Evolutionary conservation across 306 rosid genomes (phyloP), one percentile per base, ranked within the genome.

Genomic region (Senna siamea): DNA sequence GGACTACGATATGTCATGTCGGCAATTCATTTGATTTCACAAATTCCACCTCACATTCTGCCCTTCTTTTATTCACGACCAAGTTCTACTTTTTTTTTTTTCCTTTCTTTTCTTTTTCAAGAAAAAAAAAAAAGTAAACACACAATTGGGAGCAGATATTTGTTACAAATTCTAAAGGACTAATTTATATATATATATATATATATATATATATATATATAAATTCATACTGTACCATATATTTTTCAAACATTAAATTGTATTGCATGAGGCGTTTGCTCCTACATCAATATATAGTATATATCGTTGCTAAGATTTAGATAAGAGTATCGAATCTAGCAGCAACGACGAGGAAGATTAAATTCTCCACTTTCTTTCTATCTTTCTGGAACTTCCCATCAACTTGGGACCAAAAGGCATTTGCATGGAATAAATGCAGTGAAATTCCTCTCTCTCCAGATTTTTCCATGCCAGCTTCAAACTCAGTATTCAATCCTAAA

Each of bases 281-380:
- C n/a, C n/a, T n/a, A n/a, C n/a, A n/a, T n/a, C n/a, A n/a, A n/a
- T n/a, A n/a, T n/a, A n/a, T n/a, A n/a, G n/a, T n/a, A n/a, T n/a
- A n/a, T n/a, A n/a, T n/a, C n/a, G n/a, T n/a, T n/a, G n/a, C n/a
- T n/a, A n/a, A n/a, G n/a, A n/a, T n/a, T n/a, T n/a, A n/a, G n/a
- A n/a, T n/a, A n/a, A 26, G 30, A 26, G 3, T 59, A 12, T 66
- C 81, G 62, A 73, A 67, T 66, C 69, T 38, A 40, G 9, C 68
- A 59, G 35, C 81, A 78, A 75, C 58, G 57, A 78, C 56, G 69
- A 41, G 44, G 67, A 80, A 23, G 13, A 66, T 47, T 5, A 50
- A 72, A 30, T 78, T 85, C 80, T 47, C 83, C 88, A 81, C 85
- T 70, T 50, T 56, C 51, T 46, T 37, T 37, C 6, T 4, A 1